phyloP scores from a whole-genome alignment of 495 filamentous ascomycete genomes.

The Aspergillus funiculosus region DNA sequence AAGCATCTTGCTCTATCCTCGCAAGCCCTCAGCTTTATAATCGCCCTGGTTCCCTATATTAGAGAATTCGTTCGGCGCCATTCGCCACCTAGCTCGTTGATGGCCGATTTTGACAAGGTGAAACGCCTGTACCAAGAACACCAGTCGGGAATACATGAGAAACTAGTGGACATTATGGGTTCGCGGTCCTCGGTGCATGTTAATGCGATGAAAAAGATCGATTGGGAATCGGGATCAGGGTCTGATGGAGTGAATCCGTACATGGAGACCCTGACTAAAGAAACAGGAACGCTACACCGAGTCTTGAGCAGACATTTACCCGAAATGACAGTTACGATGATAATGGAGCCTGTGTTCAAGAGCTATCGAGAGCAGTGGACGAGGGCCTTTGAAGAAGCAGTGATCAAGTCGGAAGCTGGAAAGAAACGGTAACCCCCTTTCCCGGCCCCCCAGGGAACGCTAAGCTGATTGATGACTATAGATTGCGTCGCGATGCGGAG shows the following conservation, averaged over 20 bases:
- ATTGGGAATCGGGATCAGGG: constrained; percentile 58
- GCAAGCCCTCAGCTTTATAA: constrained; percentile 84
- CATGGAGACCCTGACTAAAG: constrained; percentile 87
- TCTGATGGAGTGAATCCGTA: constrained; percentile 54
- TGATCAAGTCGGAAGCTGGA: constrained; percentile 58
- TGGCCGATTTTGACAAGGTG: constrained; percentile 92
- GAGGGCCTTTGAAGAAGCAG: constrained; percentile 63
- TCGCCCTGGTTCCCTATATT: constrained; percentile 80
- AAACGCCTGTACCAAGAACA: constrained; percentile 86
- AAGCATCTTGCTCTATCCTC: constrained; percentile 91
- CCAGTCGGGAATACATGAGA: constrained; percentile 88
- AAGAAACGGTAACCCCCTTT: constrained; percentile 74
- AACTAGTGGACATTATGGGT: constrained; percentile 93
- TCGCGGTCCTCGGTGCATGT: constrained; percentile 66
- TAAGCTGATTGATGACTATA: no score
- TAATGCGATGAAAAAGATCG: constrained; percentile 65
- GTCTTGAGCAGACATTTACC: constrained; percentile 82
- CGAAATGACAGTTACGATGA: constrained; percentile 69
- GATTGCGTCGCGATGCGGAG: constrained; percentile 75
- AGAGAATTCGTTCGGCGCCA: constrained; percentile 86
- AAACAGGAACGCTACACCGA: constrained; percentile 81
- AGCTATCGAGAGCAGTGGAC: constrained; percentile 82
- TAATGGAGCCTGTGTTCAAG: constrained; percentile 85
- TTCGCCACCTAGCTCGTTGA: constrained; percentile 55
- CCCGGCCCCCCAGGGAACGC: no score